Conservation (phyloP, 2,329 filamentous ascomycete genomes). For the Venturiaceae sp. region DNA sequence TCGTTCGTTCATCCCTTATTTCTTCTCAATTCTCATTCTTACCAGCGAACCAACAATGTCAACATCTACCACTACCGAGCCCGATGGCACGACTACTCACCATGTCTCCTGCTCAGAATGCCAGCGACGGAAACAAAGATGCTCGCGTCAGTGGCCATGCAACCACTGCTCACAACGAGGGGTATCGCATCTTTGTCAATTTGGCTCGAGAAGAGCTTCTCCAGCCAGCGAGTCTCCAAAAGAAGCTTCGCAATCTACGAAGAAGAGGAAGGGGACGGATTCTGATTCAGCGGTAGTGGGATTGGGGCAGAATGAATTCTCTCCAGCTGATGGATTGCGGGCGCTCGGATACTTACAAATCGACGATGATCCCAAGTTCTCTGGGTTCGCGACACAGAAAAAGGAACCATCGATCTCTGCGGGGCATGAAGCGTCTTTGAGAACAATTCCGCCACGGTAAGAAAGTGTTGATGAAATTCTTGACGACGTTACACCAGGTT, state of each 20-base stretch:
- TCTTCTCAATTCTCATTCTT: background rate
- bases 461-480: background rate
- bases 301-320: slow-evolving; percentile 10
- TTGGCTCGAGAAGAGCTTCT: slow-evolving; percentile 23
- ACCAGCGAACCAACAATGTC: background rate
- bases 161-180: slow-evolving; percentile 39
- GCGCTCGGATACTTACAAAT: slow-evolving; percentile 27
- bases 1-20: no score
- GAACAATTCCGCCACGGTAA: background rate
- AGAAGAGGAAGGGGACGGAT: slow-evolving; percentile 9
- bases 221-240: background rate
- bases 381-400: slow-evolving; percentile 6
- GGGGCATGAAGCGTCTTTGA: background rate
- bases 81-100: background rate
- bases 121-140: slow-evolving; percentile 43
- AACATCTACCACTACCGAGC: background rate
- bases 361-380: slow-evolving; percentile 21
- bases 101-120: slow-evolving; percentile 36
- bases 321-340: slow-evolving; percentile 19
- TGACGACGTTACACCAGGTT: no score
- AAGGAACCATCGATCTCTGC: slow-evolving; percentile 1
- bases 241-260: background rate
- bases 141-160: slow-evolving; percentile 41
- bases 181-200: slow-evolving; percentile 39
- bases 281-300: slow-evolving; percentile 14